Evolutionary conservation across 805 yeast genomes (phyloP), one percentile per base, ranked within the genome.

Genomic region (Suhomyces sp.): DNA sequence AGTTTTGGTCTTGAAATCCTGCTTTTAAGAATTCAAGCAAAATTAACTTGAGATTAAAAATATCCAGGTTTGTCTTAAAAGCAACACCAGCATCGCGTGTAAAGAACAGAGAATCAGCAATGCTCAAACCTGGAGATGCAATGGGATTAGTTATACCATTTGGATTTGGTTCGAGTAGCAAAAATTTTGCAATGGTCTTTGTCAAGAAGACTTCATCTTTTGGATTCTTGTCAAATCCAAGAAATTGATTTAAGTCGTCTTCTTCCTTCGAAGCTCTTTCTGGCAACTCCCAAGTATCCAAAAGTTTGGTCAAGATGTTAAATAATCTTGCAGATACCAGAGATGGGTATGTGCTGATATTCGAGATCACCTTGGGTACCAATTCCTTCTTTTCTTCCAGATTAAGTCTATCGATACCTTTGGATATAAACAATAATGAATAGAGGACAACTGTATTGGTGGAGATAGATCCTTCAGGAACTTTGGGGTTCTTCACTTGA

Each of bases 11-110:
- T n/a, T 62, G 47, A 30, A 72, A 65, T 0, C 74, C 75, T 1
- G 39, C 61, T 44, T 35, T 74, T 59, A 40, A 65, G 32, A 53
- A 82, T 58, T 47, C 68, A 46, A 41, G 43, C 11, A 66, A 44
- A 5, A 51, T 40, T 2, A 31, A 34, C 41, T 67, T 68, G 13
- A 61, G 53, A 1, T 32, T 35, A 9, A 39, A 43, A 26, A 86
- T 55, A 13, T 73, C 77, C 0, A 68, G 68, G 5, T 65, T 60
- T 1, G 63, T 39, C 35, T 74, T 74, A 49, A 75, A 79, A 0
- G 74, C 56, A 0, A 79, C 74, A 18, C 90, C 91, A 2, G 91
- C 87, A 43, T 76, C 76, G 35, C 69, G 71, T 0, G 87, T 81
- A 46, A 87, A 76, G 46, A 81, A 86, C 1, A 74, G 54, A 13